These are phyloP conservation scores for Phyllosticta ampelicida DNA, from an alignment of 2,329 filamentous ascomycete genomes.

Conservation along the genomic window DNA sequence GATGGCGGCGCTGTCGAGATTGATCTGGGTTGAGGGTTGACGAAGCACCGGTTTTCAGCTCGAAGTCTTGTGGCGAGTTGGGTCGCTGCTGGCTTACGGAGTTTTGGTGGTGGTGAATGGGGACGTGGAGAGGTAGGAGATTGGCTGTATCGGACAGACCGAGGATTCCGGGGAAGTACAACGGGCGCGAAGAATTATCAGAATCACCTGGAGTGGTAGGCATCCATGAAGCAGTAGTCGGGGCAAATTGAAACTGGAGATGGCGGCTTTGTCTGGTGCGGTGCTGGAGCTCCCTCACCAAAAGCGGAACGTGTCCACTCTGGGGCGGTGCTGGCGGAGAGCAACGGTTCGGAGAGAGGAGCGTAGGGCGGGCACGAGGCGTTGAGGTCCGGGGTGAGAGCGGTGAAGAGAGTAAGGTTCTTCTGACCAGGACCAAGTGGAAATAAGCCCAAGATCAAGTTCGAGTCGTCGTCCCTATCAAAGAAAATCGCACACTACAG, in stretches of 20 bases:
- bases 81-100: constrained; percentile 15
- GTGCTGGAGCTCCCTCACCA: neutral
- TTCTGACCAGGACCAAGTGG: neutral
- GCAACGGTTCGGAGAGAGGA: neutral
- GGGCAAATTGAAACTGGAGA: neutral
- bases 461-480: too few relatives aligned
- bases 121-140: constrained; percentile 15
- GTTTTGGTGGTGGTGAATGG: constrained; percentile 13
- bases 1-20: neutral
- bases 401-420: neutral
- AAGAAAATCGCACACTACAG: too few relatives aligned
- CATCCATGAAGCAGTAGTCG: constrained; percentile 28
- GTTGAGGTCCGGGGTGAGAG: constrained; percentile 1
- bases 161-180: constrained; percentile 19
- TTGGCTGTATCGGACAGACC: constrained; percentile 16
- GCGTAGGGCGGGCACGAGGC: constrained; percentile 6
- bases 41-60: constrained; percentile 13
- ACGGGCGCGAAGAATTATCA: constrained; percentile 21
- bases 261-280: constrained; percentile 8
- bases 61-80: constrained; percentile 13
- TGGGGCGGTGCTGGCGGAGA: constrained; percentile 3
- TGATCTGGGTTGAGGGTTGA: neutral
- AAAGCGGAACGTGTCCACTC: constrained; percentile 11
- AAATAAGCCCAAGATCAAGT: too few relatives aligned
- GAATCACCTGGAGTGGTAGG: constrained; percentile 29